phyloP scores from a whole-genome alignment of 257 asterid species.

The Nicotiana undulata region DNA sequence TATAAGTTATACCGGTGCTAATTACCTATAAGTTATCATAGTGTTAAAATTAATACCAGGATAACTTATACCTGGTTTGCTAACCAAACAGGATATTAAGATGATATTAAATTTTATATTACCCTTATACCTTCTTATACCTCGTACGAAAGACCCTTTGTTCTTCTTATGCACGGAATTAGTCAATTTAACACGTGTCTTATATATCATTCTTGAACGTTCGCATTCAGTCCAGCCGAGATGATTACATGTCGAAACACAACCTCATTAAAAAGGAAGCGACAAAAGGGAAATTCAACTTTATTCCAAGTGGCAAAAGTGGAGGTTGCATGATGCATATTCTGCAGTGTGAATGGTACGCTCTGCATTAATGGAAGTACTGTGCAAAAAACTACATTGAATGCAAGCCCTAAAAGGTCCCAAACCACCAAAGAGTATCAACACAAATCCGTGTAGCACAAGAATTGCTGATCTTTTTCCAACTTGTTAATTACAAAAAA shows the following conservation, averaged over 20 bases:
- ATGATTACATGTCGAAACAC: not conserved
- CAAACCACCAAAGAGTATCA: not conserved
- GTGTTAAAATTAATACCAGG: too few relatives aligned
- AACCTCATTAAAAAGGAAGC: not conserved
- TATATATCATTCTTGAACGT: not conserved
- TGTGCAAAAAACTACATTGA: not conserved
- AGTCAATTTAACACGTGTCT: not conserved
- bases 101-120: too few relatives aligned
- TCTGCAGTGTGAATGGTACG: not conserved
- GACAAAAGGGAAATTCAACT: not conserved
- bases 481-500: not conserved
- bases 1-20: too few relatives aligned
- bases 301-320: not conserved
- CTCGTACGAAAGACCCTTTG: too few relatives aligned
- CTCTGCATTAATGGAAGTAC: not conserved
- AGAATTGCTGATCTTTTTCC: not conserved
- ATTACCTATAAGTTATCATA: too few relatives aligned
- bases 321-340: not conserved
- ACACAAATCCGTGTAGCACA: not conserved
- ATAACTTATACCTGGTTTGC: too few relatives aligned
- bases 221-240: slow-evolving; percentile 1
- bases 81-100: too few relatives aligned
- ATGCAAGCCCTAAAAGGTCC: not conserved
- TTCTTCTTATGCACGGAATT: not conserved
- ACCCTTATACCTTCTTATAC: too few relatives aligned